These are phyloP conservation scores for Neocatenulostroma microsporum DNA, from an alignment of 2,329 filamentous ascomycete genomes.

Conservation along the genomic window DNA sequence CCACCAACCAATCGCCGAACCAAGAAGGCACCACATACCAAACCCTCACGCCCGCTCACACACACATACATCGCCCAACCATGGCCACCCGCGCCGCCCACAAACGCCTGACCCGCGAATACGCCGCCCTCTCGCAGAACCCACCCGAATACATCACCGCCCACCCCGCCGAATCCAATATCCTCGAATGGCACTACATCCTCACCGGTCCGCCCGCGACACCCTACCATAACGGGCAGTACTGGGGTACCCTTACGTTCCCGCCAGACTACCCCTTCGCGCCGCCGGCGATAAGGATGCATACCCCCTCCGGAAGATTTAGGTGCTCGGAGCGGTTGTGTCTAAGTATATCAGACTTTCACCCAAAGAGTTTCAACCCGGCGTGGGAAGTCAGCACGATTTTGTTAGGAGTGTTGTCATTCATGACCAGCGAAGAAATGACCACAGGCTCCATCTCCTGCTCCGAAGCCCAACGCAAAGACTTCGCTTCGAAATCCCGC, in stretches of 20 bases:
- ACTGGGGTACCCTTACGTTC: conserved; percentile 96
- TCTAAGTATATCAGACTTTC: conserved; percentile 94
- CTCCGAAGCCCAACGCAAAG: conserved; percentile 66
- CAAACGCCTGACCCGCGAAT: conserved; percentile 33
- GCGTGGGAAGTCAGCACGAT: conserved; percentile 98
- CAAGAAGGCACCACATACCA: no score
- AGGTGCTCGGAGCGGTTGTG: conserved; percentile 87
- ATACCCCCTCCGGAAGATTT: conserved; percentile 92
- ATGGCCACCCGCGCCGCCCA: conserved; percentile 35
- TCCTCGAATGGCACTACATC: conserved; percentile 45
- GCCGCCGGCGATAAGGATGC: conserved; percentile 96
- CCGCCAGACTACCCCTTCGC: conserved; percentile 96
- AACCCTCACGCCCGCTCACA: no score
- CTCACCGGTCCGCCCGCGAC: conserved; percentile 91
- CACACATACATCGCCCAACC: no score
- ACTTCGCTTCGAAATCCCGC: conserved; percentile 66
- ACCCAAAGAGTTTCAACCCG: conserved; percentile 95
- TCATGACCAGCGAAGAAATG: conserved; percentile 99
- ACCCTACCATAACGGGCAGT: conserved; percentile 89
- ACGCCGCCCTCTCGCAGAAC: conserved; percentile 28
- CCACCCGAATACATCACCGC: conserved; percentile 29
- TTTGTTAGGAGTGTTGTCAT: conserved; percentile 83
- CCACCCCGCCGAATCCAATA: conserved; percentile 28
- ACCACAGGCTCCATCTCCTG: conserved; percentile 84
- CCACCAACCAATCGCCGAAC: no score